These are phyloP conservation scores for Hypoxylon lenormandii DNA, from an alignment of 495 filamentous ascomycete genomes.

Conservation along the genomic window DNA sequence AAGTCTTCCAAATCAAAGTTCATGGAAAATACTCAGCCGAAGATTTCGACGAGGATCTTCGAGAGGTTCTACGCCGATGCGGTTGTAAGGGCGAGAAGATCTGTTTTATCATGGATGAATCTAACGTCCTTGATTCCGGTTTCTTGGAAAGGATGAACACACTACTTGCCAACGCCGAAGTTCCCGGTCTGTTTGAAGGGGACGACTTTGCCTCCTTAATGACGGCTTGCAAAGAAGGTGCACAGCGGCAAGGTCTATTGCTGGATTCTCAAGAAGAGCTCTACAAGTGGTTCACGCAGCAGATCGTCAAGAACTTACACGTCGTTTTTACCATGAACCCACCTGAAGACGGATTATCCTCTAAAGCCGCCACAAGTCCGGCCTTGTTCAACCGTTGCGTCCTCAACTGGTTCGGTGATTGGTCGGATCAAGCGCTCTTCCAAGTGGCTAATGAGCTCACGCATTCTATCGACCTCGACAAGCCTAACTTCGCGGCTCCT, in stretches of 20 bases:
- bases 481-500: conserved; percentile 83
- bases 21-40: conserved; percentile 98
- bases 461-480: conserved; percentile 92
- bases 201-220: conserved; percentile 95
- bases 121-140: conserved; percentile 96
- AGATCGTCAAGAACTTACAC: conserved; percentile 98
- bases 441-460: conserved; percentile 97
- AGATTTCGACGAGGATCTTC: conserved; percentile 97
- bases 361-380: conserved; percentile 95
- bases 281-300: conserved; percentile 99
- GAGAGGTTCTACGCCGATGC: conserved; percentile 90
- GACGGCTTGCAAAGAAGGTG: conserved; percentile 98
- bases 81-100: conserved; percentile 99
- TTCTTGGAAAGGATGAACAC: conserved; percentile 99
- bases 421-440: conserved; percentile 98
- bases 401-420: conserved; percentile 99
- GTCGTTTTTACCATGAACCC: conserved; percentile 99
- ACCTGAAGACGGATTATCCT: conserved; percentile 92
- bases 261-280: conserved; percentile 97
- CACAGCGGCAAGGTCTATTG: conserved; percentile 92
- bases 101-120: conserved; percentile 99
- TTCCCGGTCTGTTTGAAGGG: conserved; percentile 96
- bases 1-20: conserved; percentile 99
- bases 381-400: conserved; percentile 99
- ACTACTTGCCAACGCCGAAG: conserved; percentile 95